Evolutionary conservation across 345 rosid species (phyloP).

Genomic region (Erucastrum elatum): DNA sequence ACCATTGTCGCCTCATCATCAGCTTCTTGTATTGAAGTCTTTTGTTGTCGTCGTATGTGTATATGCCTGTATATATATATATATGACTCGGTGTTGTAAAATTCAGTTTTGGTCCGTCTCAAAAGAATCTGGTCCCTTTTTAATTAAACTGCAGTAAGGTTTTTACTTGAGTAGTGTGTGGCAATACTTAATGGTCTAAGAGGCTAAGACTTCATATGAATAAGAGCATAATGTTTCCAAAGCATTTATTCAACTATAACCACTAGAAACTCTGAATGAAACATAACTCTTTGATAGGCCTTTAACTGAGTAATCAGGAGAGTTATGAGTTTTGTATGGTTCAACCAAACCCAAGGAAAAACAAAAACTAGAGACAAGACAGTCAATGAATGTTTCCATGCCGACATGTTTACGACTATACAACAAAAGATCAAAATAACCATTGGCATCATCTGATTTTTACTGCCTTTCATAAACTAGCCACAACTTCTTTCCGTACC

Average conservation of each 20-base stretch:
- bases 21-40: neutral
- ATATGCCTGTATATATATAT: slow-evolving; percentile 23
- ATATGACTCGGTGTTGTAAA: slow-evolving; percentile 18
- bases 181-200: slow-evolving; percentile 7
- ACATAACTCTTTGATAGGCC: too few species aligned
- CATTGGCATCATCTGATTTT: too few species aligned
- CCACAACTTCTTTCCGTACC: too few species aligned
- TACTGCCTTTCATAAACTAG: too few species aligned
- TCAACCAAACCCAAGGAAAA: too few species aligned
- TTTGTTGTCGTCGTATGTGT: slow-evolving; percentile 8
- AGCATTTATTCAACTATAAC: neutral
- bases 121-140: slow-evolving; percentile 27
- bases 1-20: slow-evolving; percentile 4
- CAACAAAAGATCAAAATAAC: too few species aligned
- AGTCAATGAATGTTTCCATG: too few species aligned
- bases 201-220: slow-evolving; percentile 17
- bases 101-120: slow-evolving; percentile 42
- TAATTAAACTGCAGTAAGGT: slow-evolving; percentile 1
- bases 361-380: too few species aligned
- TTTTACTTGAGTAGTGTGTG: slow-evolving; percentile 4
- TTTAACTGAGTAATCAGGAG: too few species aligned
- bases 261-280: too few species aligned
- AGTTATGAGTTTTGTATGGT: too few species aligned
- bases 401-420: too few species aligned
- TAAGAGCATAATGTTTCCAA: slow-evolving; percentile 18